phyloP scores from a whole-genome alignment of 768 basidiomycete species.

The Termitomyces sp. region DNA sequence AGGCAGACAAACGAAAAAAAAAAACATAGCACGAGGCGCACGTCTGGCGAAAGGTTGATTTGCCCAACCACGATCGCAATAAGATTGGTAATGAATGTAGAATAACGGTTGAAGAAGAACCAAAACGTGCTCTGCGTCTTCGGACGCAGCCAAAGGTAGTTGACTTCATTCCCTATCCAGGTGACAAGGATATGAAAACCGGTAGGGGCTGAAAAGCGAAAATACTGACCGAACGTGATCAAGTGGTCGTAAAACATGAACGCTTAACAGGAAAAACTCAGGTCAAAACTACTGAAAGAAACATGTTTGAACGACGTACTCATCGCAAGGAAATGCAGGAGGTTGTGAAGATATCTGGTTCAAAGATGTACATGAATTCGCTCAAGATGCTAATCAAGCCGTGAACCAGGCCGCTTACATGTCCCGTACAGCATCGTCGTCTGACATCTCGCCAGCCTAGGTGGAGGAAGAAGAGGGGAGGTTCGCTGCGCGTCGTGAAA shows the following conservation, averaged over 20 bases:
- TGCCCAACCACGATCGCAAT: conserved; percentile 29
- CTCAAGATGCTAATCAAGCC: neutral
- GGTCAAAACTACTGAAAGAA: neutral
- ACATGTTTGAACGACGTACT: neutral
- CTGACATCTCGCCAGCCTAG: conserved; percentile 29
- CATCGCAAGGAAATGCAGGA: no score
- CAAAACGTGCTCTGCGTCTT: conserved; percentile 37
- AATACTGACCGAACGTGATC: conserved; percentile 31
- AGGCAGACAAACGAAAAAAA: no score
- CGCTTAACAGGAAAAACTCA: conserved; percentile 20
- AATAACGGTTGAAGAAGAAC: conserved; percentile 51
- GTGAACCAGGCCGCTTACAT: conserved; percentile 1
- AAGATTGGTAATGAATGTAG: conserved; percentile 40
- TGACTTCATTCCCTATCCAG: conserved; percentile 35
- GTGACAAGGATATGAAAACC: neutral
- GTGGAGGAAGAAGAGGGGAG: no score
- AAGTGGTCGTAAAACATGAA: conserved; percentile 38
- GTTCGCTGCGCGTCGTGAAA: no score
- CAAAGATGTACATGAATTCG: neutral
- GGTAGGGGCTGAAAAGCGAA: neutral
- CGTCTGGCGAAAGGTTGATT: conserved; percentile 22
- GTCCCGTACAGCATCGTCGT: conserved; percentile 4
- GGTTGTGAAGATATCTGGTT: conserved; percentile 25
- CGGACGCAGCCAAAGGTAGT: conserved; percentile 43
- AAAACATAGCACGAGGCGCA: conserved; percentile 13